Percentiles rank a stretch among this genome's conserved stretches.
Evolutionary conservation across 306 rosid genomes (phyloP).

Genomic region (Pachyrhizus erosus): DNA sequence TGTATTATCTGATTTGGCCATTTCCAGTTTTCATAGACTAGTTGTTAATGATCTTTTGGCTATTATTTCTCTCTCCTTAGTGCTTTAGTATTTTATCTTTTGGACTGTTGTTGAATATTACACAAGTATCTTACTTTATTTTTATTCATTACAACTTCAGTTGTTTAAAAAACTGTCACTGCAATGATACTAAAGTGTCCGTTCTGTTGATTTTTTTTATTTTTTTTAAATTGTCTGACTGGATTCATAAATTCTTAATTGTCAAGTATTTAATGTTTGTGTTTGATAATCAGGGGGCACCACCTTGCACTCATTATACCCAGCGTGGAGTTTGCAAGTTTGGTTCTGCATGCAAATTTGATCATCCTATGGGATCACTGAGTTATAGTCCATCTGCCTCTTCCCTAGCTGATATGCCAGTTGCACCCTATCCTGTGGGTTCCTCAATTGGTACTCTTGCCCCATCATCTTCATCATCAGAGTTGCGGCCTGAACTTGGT

Average conservation of each 20-base stretch:
- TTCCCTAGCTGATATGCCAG: conserved; percentile 91
- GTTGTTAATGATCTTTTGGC: conserved; percentile 26
- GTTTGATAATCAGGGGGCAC: conserved; percentile 81
- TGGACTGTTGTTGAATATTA: conserved; percentile 25
- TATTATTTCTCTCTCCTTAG: neutral
- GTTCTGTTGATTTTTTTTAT: neutral
- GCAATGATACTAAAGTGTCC: conserved; percentile 32
- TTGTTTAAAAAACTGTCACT: conserved; percentile 22
- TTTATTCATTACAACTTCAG: neutral
- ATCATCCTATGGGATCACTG: conserved; percentile 86
- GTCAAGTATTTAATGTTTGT: conserved; percentile 43
- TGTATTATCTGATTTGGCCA: conserved; percentile 24
- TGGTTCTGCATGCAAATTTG: conserved; percentile 90
- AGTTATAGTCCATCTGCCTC: conserved; percentile 96
- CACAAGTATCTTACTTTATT: neutral
- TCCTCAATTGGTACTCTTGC: conserved; percentile 88
- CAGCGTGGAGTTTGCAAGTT: conserved; percentile 93
- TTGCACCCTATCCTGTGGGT: conserved; percentile 94
- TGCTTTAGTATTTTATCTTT: conserved; percentile 17
- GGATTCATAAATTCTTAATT: conserved; percentile 17
- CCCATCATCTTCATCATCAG: conserved; percentile 89
- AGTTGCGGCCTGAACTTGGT: conserved; percentile 77
- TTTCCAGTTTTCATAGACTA: conserved; percentile 6
- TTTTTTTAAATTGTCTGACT: conserved; percentile 1
- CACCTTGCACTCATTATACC: conserved; percentile 83